These are phyloP conservation scores for Blastobotrys petasosporus DNA, from an alignment of 1,139 yeast genomes.

Conservation along the genomic window DNA sequence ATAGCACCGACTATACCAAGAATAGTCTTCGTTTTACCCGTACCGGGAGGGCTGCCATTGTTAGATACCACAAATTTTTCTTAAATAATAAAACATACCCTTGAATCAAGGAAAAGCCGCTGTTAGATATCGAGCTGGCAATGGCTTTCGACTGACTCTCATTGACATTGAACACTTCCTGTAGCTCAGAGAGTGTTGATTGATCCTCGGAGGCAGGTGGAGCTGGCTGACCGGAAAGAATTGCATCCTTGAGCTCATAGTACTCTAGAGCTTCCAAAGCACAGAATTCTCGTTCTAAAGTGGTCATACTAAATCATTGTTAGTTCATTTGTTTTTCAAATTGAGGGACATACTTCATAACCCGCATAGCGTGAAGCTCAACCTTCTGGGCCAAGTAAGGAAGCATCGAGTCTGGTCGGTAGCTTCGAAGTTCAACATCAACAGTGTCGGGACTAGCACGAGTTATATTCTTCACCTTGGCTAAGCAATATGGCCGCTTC, in stretches of 20 bases:
- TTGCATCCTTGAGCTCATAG: conserved; percentile 63
- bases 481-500: conserved; percentile 51
- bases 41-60: conserved; percentile 68
- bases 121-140: conserved; percentile 56
- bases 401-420: conserved; percentile 45
- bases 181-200: conserved; percentile 37
- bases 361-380: conserved; percentile 59
- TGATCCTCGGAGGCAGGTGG: conserved; percentile 38
- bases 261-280: conserved; percentile 76
- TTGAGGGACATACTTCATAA: conserved; percentile 52
- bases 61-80: conserved; percentile 5
- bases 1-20: conserved; percentile 83
- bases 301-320: conserved; percentile 47
- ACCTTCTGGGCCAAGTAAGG: conserved; percentile 58
- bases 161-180: conserved; percentile 56
- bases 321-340: neutral
- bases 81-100: conserved; percentile 41
- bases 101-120: conserved; percentile 86
- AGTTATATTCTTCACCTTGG: conserved; percentile 70
- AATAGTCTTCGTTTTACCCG: conserved; percentile 97
- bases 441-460: conserved; percentile 51
- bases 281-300: conserved; percentile 88
- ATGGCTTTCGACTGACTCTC: conserved; percentile 89
- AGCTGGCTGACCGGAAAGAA: conserved; percentile 61
- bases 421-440: conserved; percentile 70